Evolutionary conservation across 805 yeast species (phyloP).

Genomic region (Priceomyces melissophilus): DNA sequence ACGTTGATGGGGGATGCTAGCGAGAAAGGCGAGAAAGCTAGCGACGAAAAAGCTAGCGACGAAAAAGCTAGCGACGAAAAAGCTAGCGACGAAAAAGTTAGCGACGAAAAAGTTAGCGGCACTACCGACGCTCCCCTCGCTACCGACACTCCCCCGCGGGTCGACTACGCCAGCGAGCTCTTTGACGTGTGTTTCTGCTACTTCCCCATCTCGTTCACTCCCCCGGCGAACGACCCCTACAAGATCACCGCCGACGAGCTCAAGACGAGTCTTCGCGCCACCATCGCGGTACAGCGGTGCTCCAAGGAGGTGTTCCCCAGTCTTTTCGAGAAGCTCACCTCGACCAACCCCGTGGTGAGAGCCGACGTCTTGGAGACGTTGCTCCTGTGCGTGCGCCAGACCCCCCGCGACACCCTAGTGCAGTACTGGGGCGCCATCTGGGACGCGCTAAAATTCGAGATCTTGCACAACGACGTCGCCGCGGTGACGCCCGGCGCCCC

Average conservation of each 20-base stretch:
- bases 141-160: too few relatives aligned
- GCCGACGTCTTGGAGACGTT: slow-evolving; percentile 70
- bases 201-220: slow-evolving; percentile 92
- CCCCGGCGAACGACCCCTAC: slow-evolving; percentile 88
- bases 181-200: slow-evolving; percentile 92
- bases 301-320: slow-evolving; percentile 76
- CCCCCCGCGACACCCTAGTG: slow-evolving; percentile 49
- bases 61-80: too few relatives aligned
- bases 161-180: slow-evolving; percentile 47
- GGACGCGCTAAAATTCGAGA: slow-evolving; percentile 85
- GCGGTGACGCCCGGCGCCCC: slow-evolving; percentile 24
- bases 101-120: too few relatives aligned
- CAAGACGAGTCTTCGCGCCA: slow-evolving; percentile 55
- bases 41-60: too few relatives aligned
- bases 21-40: too few relatives aligned
- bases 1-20: slow-evolving; percentile 43
- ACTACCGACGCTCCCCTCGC: too few relatives aligned
- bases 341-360: slow-evolving; percentile 70
- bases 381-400: slow-evolving; percentile 48
- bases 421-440: slow-evolving; percentile 72
- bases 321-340: slow-evolving; percentile 72
- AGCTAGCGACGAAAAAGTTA: too few relatives aligned
- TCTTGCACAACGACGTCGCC: slow-evolving; percentile 65
- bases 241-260: slow-evolving; percentile 73
- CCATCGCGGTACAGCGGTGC: slow-evolving; percentile 57